Base-by-base conservation (phyloP, 176 grass and related monocot species). In the Musa schizocarpa region DNA sequence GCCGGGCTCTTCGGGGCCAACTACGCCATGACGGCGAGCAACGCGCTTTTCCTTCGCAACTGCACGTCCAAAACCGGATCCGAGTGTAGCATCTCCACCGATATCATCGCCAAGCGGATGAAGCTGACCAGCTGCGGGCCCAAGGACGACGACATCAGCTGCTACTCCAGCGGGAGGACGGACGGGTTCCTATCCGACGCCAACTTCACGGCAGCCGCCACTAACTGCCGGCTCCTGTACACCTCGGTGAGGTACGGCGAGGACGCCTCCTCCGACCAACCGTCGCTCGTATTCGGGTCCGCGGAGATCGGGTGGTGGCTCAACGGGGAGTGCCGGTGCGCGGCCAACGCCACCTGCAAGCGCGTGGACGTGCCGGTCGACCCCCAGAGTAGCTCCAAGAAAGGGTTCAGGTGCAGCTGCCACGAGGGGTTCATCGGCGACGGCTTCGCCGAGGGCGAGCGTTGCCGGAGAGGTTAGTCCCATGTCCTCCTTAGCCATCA, bases 291-390 rank as follows among this genome's bases (percentile, higher is more conserved):
- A 12, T 56, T 57, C 12, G 72, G 22, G 21, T 9, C 53, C 21
- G 72, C 72, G 22, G 52, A 74, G 72, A 8, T 74, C 13, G 72
- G 22, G 11, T 74, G 52, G 72, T 74, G 72, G 72, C 72, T 74
- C 72, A 9, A 0, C 52, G 72, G 72, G 25, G 13, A 27, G 52
- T 74, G 72, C 53, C 21, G 24, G 4, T 74, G 72, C 72, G 52
- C 52, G 0, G 53, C 53, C 13, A 29, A 74, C 11, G 72, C 72
- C 1, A 29, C 1, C 21, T 55, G 53, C 13, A 56, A 21, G 19
- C 52, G 9, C 9, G 52, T 73, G 13, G 14, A 56, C 51, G 17
- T 70, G 6, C 12, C 48, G 6, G 9, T 9, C 9, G 9, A 13
- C 21, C 16, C 1, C 17, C 8, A 9, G 68, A 50, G 57, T n/a